phyloP scores from a whole-genome alignment of 768 basidiomycete genomes.

The Cantharellus cinnabarinus region DNA sequence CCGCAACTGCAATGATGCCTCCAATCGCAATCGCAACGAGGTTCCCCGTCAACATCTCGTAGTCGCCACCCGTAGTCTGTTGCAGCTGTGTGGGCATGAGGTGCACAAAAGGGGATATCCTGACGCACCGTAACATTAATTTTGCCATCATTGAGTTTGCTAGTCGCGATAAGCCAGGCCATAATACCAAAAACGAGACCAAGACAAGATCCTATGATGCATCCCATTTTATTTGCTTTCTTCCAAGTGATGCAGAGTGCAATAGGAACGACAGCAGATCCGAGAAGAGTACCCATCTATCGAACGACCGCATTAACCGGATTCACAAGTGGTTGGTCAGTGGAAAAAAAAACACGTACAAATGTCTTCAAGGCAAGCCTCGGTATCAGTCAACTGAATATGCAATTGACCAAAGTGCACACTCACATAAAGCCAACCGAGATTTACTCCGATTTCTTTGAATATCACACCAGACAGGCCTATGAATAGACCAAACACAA shows the following conservation, averaged over 20 bases:
- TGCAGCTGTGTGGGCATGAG: not conserved
- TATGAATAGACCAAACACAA: constrained; percentile 53
- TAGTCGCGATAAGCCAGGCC: constrained; percentile 73
- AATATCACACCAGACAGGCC: constrained; percentile 71
- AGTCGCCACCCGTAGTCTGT: constrained; percentile 21
- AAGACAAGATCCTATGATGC: constrained; percentile 46
- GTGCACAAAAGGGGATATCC: not conserved
- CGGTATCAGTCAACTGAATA: not conserved
- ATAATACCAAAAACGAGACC: constrained; percentile 53
- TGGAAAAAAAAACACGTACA: constrained; percentile 1
- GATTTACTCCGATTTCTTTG: constrained; percentile 74
- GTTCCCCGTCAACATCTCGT: constrained; percentile 76
- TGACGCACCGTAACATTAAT: constrained; percentile 35
- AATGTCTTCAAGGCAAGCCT: constrained; percentile 32
- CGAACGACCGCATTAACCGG: not conserved
- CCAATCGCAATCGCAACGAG: constrained; percentile 69
- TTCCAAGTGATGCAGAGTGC: constrained; percentile 72
- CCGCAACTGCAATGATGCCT: constrained; percentile 45
- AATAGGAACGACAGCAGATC: constrained; percentile 71
- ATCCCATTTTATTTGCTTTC: constrained; percentile 71
- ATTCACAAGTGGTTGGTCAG: not conserved
- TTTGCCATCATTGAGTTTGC: constrained; percentile 41
- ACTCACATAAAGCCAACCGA: constrained; percentile 84
- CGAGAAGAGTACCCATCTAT: constrained; percentile 63
- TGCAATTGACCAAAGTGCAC: not conserved